These are phyloP conservation scores for Epichloe elymi DNA, from an alignment of 2,329 filamentous ascomycete genomes.

Conservation along the genomic window DNA sequence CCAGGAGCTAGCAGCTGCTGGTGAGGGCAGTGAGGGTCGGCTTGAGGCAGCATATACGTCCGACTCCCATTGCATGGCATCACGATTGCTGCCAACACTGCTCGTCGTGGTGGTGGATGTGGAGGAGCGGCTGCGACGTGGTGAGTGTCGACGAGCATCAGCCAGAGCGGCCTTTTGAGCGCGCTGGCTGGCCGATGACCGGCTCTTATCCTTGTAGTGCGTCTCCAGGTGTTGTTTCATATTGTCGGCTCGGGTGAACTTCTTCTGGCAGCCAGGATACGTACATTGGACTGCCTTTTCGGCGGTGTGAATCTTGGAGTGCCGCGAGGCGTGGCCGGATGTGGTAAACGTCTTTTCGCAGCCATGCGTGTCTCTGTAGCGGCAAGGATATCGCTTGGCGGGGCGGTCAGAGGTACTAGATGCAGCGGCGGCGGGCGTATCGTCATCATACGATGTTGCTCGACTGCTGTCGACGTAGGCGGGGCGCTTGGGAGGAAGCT, in stretches of 20 bases:
- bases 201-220: slow-evolving; percentile 52
- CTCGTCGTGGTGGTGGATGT: slow-evolving; percentile 6
- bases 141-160: slow-evolving; percentile 20
- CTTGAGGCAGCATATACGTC: slow-evolving; percentile 14
- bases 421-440: slow-evolving; percentile 24
- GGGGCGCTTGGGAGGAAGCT: slow-evolving; percentile 25
- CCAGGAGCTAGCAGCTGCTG: slow-evolving; percentile 26
- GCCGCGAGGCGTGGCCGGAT: slow-evolving; percentile 71
- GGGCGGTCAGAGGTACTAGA: slow-evolving; percentile 28
- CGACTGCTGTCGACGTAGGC: slow-evolving; percentile 30
- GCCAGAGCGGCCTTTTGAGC: slow-evolving; percentile 20
- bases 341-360: slow-evolving; percentile 76
- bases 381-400: slow-evolving; percentile 61
- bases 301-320: slow-evolving; percentile 73
- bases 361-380: slow-evolving; percentile 54
- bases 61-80: slow-evolving; percentile 24
- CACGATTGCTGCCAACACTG: slow-evolving; percentile 9
- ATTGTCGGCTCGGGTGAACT: slow-evolving; percentile 72
- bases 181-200: slow-evolving; percentile 25
- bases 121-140: slow-evolving; percentile 19
- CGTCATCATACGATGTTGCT: slow-evolving; percentile 39
- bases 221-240: slow-evolving; percentile 79
- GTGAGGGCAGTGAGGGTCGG: slow-evolving; percentile 26
- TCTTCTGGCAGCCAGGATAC: slow-evolving; percentile 60
- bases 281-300: slow-evolving; percentile 63